These are phyloP conservation scores for Umbelopsis vinacea DNA, from an alignment of 192 early-diverging fungal genomes.

Conservation along the genomic window DNA sequence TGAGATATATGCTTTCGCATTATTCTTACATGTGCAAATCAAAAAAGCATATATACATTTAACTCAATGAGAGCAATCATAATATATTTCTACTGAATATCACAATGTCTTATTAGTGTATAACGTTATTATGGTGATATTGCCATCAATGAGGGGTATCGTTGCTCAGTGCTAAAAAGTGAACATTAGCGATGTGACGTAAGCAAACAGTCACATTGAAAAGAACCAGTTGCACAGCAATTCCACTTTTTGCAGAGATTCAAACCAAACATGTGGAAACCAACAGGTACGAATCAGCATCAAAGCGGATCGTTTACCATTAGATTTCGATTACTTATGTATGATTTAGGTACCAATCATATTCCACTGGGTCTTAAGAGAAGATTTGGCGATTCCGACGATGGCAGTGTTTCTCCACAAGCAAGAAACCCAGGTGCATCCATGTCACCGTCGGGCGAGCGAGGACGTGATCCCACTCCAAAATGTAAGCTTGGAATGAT, in stretches of 20 bases:
- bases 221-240: background rate
- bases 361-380: conserved; percentile 31
- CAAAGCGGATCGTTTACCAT: background rate
- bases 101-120: too few species aligned
- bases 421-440: conserved; percentile 9
- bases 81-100: too few species aligned
- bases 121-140: too few species aligned
- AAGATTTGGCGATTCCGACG: conserved; percentile 6
- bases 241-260: background rate
- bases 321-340: background rate
- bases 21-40: too few species aligned
- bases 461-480: conserved; percentile 6
- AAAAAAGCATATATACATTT: too few species aligned
- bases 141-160: too few species aligned
- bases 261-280: conserved; percentile 25
- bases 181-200: background rate
- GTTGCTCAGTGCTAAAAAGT: too few species aligned
- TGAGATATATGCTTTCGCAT: too few species aligned
- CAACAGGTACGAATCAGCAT: conserved; percentile 26
- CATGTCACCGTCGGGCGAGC: background rate
- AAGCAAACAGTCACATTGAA: conserved; percentile 8
- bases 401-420: background rate
- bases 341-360: conserved; percentile 30
- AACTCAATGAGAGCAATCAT: too few species aligned
- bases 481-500: background rate